Conservation (phyloP, 108 stramenopile species). For the Cyclotella kingstonii region DNA sequence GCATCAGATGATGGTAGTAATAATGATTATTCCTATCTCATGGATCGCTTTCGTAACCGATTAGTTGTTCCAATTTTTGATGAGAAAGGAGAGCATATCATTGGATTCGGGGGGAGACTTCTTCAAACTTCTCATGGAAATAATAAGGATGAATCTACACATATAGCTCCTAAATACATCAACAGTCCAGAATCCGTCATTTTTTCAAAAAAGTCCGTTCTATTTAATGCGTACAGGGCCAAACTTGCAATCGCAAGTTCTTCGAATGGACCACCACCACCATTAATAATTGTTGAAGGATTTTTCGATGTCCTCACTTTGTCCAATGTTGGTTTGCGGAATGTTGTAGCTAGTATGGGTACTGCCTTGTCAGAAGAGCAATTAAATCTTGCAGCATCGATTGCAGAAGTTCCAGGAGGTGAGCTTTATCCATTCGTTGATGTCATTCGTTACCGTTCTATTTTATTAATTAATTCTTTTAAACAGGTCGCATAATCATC, state of each 20-base stretch:
- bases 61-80: slow-evolving; percentile 83
- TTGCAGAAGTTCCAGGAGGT: slow-evolving; percentile 44
- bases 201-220: slow-evolving; percentile 77
- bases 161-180: slow-evolving; percentile 80
- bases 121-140: slow-evolving; percentile 20
- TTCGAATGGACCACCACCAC: not conserved
- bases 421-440: not conserved
- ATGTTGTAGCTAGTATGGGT: slow-evolving; percentile 88
- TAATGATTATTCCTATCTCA: slow-evolving; percentile 39
- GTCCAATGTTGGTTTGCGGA: slow-evolving; percentile 68
- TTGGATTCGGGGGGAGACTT: slow-evolving; percentile 79
- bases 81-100: slow-evolving; percentile 51
- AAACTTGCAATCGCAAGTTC: slow-evolving; percentile 35
- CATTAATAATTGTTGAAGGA: slow-evolving; percentile 88
- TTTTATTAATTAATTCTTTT: slow-evolving; percentile 1
- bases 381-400: slow-evolving; percentile 51
- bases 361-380: slow-evolving; percentile 83
- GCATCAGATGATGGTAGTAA: slow-evolving; percentile 9
- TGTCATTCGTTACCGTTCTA: not conserved
- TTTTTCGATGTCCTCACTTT: slow-evolving; percentile 93
- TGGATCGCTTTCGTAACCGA: slow-evolving; percentile 82
- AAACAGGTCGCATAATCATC: slow-evolving; percentile 59
- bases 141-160: slow-evolving; percentile 19
- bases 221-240: slow-evolving; percentile 82
- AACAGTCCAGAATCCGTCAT: slow-evolving; percentile 89